Evolutionary conservation across 2,329 filamentous ascomycete genomes (phyloP).

Genomic region (Exophiala lecanii-corni): DNA sequence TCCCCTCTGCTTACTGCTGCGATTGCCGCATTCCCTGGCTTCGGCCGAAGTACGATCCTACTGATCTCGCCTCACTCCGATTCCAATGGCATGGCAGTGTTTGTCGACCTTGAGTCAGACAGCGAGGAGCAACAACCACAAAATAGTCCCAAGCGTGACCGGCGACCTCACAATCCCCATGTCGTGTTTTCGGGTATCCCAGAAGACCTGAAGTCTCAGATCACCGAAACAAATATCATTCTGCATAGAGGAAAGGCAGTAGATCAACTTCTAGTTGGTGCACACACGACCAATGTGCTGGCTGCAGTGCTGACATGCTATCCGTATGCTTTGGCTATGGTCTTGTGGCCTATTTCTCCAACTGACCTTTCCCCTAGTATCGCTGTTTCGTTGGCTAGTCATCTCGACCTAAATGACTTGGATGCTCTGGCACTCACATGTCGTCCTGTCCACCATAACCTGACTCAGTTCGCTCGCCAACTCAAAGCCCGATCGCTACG

Average conservation of each 20-base stretch:
- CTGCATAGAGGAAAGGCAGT: constrained; percentile 2
- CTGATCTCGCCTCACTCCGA: no score
- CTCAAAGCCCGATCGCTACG: constrained; percentile 71
- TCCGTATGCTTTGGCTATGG: constrained; percentile 35
- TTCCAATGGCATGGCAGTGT: constrained; percentile 42
- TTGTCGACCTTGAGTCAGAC: constrained; percentile 40
- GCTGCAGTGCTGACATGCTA: constrained; percentile 45
- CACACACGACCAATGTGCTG: constrained; percentile 26
- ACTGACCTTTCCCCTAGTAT: constrained; percentile 53
- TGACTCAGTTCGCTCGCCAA: constrained; percentile 72
- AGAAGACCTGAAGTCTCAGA: no score
- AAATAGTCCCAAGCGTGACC: no score
- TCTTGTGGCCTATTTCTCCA: constrained; percentile 20
- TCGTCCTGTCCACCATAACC: constrained; percentile 68
- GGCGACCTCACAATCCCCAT: no score
- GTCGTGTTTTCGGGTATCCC: no score
- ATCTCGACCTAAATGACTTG: constrained; percentile 81
- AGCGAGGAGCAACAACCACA: constrained; percentile 31
- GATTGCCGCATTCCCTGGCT: neutral
- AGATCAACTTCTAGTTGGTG: no score
- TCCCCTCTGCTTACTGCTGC: neutral
- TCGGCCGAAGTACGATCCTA: no score
- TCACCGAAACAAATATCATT: no score
- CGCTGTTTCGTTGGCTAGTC: constrained; percentile 66
- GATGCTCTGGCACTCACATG: constrained; percentile 79